Evolutionary conservation across 257 asterid genomes (phyloP).

Genomic region (Nyctanthes arbortristis): DNA sequence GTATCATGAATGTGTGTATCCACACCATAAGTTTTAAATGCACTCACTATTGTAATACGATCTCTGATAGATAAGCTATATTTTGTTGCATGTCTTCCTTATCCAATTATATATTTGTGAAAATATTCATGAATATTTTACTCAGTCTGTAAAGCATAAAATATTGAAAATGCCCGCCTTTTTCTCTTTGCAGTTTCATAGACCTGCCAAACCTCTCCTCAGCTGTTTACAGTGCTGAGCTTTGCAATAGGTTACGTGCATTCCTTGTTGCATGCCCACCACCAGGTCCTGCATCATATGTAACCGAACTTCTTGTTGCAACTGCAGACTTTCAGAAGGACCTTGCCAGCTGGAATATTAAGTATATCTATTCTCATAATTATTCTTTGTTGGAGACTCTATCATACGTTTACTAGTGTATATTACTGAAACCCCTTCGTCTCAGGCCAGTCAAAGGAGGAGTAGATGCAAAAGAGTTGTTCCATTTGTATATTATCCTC

Average conservation of each 20-base stretch:
- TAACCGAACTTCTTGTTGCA: conserved; percentile 53
- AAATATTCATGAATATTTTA: neutral
- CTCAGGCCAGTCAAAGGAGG: conserved; percentile 56
- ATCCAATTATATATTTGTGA: neutral
- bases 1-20: too few relatives aligned
- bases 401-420: neutral
- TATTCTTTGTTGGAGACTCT: conserved; percentile 7
- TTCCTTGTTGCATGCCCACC: conserved; percentile 66
- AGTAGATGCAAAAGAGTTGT: conserved; percentile 53
- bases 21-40: too few relatives aligned
- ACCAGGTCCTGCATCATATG: conserved; percentile 51
- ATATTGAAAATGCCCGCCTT: neutral
- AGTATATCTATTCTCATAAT: conserved; percentile 26
- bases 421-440: neutral
- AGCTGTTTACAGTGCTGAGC: conserved; percentile 57
- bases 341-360: conserved; percentile 52
- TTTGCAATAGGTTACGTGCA: conserved; percentile 52
- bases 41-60: too few relatives aligned
- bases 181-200: conserved; percentile 38
- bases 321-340: conserved; percentile 59
- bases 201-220: conserved; percentile 57
- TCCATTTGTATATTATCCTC: conserved; percentile 52
- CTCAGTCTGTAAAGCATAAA: neutral
- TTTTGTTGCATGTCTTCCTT: neutral
- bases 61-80: too few relatives aligned